These are phyloP conservation scores for Pyrenochaeta sp. DNA, from an alignment of 2,329 filamentous ascomycete species.

Conservation along the genomic window DNA sequence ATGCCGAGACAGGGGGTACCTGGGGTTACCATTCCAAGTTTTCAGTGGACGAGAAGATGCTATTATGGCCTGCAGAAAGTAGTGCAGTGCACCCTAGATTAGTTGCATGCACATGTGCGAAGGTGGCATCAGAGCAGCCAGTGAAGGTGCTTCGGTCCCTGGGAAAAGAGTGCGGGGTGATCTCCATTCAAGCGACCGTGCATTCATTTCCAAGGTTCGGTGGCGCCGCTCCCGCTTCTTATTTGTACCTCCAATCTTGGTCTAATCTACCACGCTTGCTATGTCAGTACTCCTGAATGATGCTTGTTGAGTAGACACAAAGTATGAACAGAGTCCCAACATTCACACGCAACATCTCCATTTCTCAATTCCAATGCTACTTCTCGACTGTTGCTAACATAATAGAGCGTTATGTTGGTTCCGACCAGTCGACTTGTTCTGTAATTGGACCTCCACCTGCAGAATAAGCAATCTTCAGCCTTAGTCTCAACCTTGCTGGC, in stretches of 20 bases:
- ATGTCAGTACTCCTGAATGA: neutral
- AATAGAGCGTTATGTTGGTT: constrained; percentile 61
- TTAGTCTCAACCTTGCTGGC: constrained; percentile 73
- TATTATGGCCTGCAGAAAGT: too few relatives aligned
- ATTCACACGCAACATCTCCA: constrained; percentile 3
- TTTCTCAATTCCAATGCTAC: constrained; percentile 8
- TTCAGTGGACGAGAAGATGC: too few relatives aligned
- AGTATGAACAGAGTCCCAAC: neutral
- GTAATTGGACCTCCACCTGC: constrained; percentile 75
- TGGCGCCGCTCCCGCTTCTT: constrained; percentile 20
- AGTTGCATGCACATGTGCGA: too few relatives aligned
- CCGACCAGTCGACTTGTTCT: constrained; percentile 97
- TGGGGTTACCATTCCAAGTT: too few relatives aligned
- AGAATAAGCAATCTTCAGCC: constrained; percentile 82
- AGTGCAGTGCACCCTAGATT: too few relatives aligned
- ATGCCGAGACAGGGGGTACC: neutral
- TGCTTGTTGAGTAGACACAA: neutral
- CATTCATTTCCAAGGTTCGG: constrained; percentile 5
- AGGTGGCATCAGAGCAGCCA: neutral
- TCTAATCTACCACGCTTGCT: neutral
- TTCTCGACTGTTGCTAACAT: neutral
- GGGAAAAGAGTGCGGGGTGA: constrained; percentile 13
- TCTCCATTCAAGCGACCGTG: constrained; percentile 4
- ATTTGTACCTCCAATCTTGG: constrained; percentile 5
- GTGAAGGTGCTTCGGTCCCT: neutral